Conservation (phyloP, 192 early-diverging fungal genomes). For the Kickxella alabastrina region DNA sequence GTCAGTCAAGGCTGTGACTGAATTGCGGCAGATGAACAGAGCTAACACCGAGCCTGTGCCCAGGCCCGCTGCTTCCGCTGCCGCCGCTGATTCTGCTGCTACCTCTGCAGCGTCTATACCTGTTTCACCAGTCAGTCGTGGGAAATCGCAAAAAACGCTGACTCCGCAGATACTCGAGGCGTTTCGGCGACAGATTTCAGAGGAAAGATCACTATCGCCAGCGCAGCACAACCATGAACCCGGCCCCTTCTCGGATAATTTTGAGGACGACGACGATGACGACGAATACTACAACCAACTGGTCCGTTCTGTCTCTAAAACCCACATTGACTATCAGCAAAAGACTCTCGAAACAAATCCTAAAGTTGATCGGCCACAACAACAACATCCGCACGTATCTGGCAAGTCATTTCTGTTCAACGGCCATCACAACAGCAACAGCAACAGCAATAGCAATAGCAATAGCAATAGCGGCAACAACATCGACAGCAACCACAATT, state of each 20-base stretch:
- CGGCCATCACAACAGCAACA: not conserved
- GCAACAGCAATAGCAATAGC: too few species aligned
- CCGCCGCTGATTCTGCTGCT: too few species aligned
- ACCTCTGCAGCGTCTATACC: constrained; percentile 14
- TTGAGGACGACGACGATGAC: constrained; percentile 17
- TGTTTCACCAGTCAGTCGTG: constrained; percentile 24
- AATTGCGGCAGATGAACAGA: constrained; percentile 5
- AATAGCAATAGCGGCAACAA: too few species aligned
- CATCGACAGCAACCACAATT: too few species aligned
- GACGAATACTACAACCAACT: constrained; percentile 25
- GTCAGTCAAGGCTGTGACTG: not conserved
- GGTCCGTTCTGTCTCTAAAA: constrained; percentile 9
- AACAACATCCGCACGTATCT: not conserved
- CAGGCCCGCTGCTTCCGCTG: not conserved
- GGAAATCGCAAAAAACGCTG: constrained; percentile 38
- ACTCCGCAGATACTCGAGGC: constrained; percentile 46
- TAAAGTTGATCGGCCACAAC: not conserved
- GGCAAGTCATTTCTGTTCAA: constrained; percentile 13
- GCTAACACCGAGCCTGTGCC: constrained; percentile 44
- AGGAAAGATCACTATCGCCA: constrained; percentile 7
- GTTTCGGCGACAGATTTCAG: constrained; percentile 26
- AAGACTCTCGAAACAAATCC: too few species aligned
- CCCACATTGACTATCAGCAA: not conserved
- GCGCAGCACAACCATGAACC: not conserved
- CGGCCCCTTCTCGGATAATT: not conserved